Percentiles rank a stretch among this genome's conserved stretches.
phyloP scores from a whole-genome alignment of 495 filamentous ascomycete species.

The Penicillium odoratum region DNA sequence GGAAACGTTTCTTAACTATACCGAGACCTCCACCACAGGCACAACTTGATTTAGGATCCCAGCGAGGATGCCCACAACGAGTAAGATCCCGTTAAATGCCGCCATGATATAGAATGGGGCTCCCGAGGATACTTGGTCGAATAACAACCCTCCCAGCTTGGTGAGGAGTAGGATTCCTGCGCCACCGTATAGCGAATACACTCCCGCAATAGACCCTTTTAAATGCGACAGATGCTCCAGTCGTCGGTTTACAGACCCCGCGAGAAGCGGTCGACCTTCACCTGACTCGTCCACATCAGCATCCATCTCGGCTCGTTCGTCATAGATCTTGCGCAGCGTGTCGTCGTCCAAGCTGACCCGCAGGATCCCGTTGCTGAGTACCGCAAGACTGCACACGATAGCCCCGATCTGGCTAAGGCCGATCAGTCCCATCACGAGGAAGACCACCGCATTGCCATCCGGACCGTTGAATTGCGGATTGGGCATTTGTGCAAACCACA shows the following conservation, averaged over 20 bases:
- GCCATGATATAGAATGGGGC: slow-evolving; percentile 94
- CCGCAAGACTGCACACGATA: slow-evolving; percentile 88
- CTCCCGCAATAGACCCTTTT: slow-evolving; percentile 90
- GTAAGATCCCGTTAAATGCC: slow-evolving; percentile 72
- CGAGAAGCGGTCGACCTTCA: slow-evolving; percentile 37
- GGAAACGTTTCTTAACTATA: not conserved
- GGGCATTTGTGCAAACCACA: slow-evolving; percentile 63
- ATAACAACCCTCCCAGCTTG: slow-evolving; percentile 85
- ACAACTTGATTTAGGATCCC: slow-evolving; percentile 31
- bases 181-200: slow-evolving; percentile 91
- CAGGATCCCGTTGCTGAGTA: slow-evolving; percentile 77
- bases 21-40: slow-evolving; percentile 12
- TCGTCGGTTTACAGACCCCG: slow-evolving; percentile 18
- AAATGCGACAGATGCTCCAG: slow-evolving; percentile 51
- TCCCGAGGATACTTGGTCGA: slow-evolving; percentile 66
- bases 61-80: slow-evolving; percentile 55
- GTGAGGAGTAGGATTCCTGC: slow-evolving; percentile 87
- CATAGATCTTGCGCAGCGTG: slow-evolving; percentile 26
- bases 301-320: slow-evolving; percentile 19
- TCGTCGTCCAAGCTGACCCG: slow-evolving; percentile 40
- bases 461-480: slow-evolving; percentile 65
- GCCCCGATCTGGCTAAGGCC: slow-evolving; percentile 92
- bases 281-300: slow-evolving; percentile 17
- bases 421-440: slow-evolving; percentile 73
- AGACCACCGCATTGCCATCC: slow-evolving; percentile 63